A percentile compares a stretch with the other conserved stretches of the same genome.
Conservation (phyloP, 345 rosid genomes). For the Barbarea vulgaris region DNA sequence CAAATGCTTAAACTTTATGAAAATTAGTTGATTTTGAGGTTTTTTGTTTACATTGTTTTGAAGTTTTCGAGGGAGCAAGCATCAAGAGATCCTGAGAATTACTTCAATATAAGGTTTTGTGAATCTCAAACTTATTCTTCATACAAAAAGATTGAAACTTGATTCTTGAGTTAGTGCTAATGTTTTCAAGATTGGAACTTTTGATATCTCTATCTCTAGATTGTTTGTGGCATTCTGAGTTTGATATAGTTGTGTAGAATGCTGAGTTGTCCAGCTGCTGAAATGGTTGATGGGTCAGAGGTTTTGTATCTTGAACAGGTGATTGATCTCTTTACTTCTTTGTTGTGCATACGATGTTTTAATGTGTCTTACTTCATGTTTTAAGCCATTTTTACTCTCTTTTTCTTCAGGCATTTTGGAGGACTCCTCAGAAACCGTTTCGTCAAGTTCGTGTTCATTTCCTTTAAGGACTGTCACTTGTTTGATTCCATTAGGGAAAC, state of each 20-base stretch:
- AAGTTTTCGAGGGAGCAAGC: constrained; percentile 91
- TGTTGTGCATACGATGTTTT: neutral
- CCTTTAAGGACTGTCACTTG: neutral
- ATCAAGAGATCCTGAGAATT: constrained; percentile 81
- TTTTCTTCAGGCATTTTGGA: constrained; percentile 72
- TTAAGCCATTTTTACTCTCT: neutral
- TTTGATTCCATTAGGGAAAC: neutral
- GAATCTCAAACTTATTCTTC: neutral
- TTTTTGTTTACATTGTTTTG: constrained; percentile 5
- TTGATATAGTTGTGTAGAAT: constrained; percentile 52
- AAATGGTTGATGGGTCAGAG: constrained; percentile 88
- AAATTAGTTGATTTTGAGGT: neutral
- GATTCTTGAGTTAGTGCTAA: neutral
- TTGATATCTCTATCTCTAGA: neutral
- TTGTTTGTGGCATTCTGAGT: constrained; percentile 12
- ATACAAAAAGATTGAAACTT: neutral
- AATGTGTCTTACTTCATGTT: neutral
- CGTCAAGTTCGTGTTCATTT: constrained; percentile 59
- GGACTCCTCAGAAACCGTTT: constrained; percentile 91
- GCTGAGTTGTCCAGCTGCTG: constrained; percentile 83
- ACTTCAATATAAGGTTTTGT: constrained; percentile 82
- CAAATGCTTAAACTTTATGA: constrained; percentile 1
- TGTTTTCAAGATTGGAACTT: neutral
- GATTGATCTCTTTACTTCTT: constrained; percentile 17
- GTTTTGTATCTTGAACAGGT: constrained; percentile 81